Evolutionary conservation across 768 basidiomycete species (phyloP).

Genomic region (Naganishia randhawae): DNA sequence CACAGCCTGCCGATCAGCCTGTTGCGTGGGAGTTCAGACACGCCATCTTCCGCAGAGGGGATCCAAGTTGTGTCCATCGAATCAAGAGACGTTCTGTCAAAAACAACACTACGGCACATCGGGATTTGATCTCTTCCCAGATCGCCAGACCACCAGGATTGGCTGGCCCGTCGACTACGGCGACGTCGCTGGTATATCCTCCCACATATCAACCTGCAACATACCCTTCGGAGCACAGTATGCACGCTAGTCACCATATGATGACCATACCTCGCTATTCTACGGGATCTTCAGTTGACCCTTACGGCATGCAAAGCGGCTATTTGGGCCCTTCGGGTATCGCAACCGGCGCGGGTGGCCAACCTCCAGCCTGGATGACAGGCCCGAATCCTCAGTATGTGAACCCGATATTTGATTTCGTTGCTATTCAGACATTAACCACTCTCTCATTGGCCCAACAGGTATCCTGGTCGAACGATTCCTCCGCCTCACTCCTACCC

Average conservation of each 20-base stretch:
- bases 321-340: not conserved
- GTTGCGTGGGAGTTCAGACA: constrained; percentile 50
- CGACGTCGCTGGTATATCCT: not conserved
- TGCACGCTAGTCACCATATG: constrained; percentile 7
- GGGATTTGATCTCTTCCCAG: constrained; percentile 6
- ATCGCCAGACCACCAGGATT: constrained; percentile 16
- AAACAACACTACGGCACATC: constrained; percentile 10
- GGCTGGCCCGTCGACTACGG: not conserved
- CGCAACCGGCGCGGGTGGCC: not conserved
- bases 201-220: constrained; percentile 10
- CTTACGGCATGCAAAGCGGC: not conserved
- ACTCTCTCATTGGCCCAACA: not conserved
- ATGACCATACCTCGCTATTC: constrained; percentile 11
- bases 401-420: not conserved
- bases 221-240: not conserved
- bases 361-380: not conserved
- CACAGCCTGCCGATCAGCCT: constrained; percentile 42
- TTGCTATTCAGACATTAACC: not conserved
- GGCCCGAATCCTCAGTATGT: constrained; percentile 4
- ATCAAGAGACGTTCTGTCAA: constrained; percentile 42
- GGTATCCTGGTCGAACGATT: not conserved
- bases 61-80: constrained; percentile 43
- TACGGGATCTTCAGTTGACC: not conserved
- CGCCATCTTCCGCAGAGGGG: constrained; percentile 47
- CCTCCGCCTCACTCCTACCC: not conserved